Percentiles rank a stretch among this genome's conserved stretches.
phyloP scores from a whole-genome alignment of 2,329 filamentous ascomycete species.

The Fusarium pseudoanthophilum region DNA sequence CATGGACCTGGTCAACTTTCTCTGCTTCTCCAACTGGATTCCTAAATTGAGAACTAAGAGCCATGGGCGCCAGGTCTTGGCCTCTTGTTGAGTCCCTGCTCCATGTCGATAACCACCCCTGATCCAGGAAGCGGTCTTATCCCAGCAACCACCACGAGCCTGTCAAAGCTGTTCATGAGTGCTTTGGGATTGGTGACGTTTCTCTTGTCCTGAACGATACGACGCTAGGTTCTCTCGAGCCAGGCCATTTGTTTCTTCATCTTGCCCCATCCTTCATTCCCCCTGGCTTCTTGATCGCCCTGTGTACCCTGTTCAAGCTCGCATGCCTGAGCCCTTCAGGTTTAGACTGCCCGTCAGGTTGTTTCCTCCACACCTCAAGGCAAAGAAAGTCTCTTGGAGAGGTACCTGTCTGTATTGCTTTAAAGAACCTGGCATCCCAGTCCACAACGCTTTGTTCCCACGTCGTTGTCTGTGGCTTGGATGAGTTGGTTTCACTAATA shows the following conservation, averaged over 20 bases:
- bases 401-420: conserved; percentile 33
- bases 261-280: conserved; percentile 35
- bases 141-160: conserved; percentile 44
- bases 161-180: conserved; percentile 41
- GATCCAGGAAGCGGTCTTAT: conserved; percentile 37
- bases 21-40: conserved; percentile 38
- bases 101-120: conserved; percentile 42
- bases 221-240: conserved; percentile 36
- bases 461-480: conserved; percentile 43
- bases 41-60: conserved; percentile 43
- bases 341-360: conserved; percentile 45
- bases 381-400: conserved; percentile 29
- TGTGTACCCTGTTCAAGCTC: conserved; percentile 45
- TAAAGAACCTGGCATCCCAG: conserved; percentile 40
- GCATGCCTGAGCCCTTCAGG: conserved; percentile 45
- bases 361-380: conserved; percentile 46
- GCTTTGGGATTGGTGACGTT: conserved; percentile 42
- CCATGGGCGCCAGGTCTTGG: conserved; percentile 37
- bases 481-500: conserved; percentile 45
- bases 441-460: conserved; percentile 42
- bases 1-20: conserved; percentile 24
- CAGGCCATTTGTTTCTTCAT: conserved; percentile 45
- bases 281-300: conserved; percentile 47
- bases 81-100: conserved; percentile 42
- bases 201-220: conserved; percentile 42